Conservation (phyloP, 805 yeast species). For the Saccharomycodes ludwigii region DNA sequence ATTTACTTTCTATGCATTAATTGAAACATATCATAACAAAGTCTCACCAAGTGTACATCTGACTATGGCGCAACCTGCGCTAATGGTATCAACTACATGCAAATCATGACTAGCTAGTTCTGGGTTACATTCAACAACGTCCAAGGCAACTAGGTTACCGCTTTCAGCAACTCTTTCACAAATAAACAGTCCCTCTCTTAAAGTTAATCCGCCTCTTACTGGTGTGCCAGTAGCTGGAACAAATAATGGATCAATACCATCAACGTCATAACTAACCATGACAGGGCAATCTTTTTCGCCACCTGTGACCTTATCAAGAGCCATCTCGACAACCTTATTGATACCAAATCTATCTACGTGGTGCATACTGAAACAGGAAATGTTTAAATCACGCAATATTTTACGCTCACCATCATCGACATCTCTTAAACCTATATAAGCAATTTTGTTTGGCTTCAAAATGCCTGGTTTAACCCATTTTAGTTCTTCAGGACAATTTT, state of each 20-base stretch:
- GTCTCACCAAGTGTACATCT: conserved; percentile 94
- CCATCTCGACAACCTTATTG: conserved; percentile 84
- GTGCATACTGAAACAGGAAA: conserved; percentile 87
- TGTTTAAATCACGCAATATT: conserved; percentile 55
- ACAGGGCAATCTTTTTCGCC: conserved; percentile 37
- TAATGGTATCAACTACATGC: conserved; percentile 73
- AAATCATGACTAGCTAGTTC: conserved; percentile 64
- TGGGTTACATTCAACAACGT: conserved; percentile 91
- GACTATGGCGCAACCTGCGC: conserved; percentile 82
- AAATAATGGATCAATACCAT: conserved; percentile 86
- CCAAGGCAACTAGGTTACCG: conserved; percentile 79
- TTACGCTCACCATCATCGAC: conserved; percentile 78
- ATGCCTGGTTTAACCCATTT: conserved; percentile 60
- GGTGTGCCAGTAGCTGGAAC: conserved; percentile 98
- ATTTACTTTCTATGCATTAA: no score
- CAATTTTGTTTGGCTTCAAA: conserved; percentile 58
- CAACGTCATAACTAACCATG: conserved; percentile 90
- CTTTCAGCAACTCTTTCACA: conserved; percentile 88
- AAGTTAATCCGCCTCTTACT: conserved; percentile 88
- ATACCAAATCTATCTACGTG: conserved; percentile 93
- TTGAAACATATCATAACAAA: no score
- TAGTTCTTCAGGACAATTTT: conserved; percentile 49
- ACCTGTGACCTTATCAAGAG: conserved; percentile 58
- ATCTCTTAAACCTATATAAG: conserved; percentile 90
- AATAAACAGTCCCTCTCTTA: conserved; percentile 86